Evolutionary conservation across 2,329 filamentous ascomycete genomes (phyloP).

Genomic region (Verruconis gallopava): DNA sequence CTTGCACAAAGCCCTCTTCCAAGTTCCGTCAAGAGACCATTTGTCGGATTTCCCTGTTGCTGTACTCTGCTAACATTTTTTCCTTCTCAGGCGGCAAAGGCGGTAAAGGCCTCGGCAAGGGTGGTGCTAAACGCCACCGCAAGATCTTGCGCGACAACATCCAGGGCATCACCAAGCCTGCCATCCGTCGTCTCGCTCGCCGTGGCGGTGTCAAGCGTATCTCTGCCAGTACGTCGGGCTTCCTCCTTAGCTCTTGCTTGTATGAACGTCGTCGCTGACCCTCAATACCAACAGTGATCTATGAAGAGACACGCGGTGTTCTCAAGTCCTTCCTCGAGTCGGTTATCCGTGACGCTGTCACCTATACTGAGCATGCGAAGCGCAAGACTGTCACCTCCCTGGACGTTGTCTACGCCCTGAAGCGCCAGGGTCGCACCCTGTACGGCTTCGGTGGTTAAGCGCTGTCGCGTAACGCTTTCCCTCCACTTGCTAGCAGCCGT

Average conservation of each 20-base stretch:
- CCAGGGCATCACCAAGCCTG: conserved; percentile 42
- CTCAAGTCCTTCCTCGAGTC: conserved; percentile 68
- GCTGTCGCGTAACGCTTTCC: neutral
- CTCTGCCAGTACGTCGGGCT: conserved; percentile 31
- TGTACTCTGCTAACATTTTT: conserved; percentile 16
- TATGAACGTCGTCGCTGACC: conserved; percentile 1
- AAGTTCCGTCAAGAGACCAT: conserved; percentile 12
- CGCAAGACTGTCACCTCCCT: conserved; percentile 64
- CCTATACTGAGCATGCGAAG: conserved; percentile 71
- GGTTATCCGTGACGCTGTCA: conserved; percentile 65
- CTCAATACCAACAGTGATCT: conserved; percentile 45
- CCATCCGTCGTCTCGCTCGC: conserved; percentile 41
- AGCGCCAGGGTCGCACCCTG: conserved; percentile 57
- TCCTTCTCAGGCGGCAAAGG: conserved; percentile 37
- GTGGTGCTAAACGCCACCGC: conserved; percentile 41
- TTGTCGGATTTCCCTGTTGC: conserved; percentile 11
- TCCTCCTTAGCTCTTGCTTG: neutral
- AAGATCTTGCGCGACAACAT: conserved; percentile 45
- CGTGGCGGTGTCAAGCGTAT: conserved; percentile 42
- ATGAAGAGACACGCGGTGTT: conserved; percentile 66
- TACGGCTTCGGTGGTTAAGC: conserved; percentile 83
- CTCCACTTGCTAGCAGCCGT: neutral
- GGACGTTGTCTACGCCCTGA: conserved; percentile 50
- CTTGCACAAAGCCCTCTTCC: conserved; percentile 1
- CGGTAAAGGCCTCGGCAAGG: conserved; percentile 42